Evolutionary conservation across 1,284 basidiomycete genomes (phyloP), one percentile per base, ranked within the genome.

Genomic region (Tylopilus sp.): DNA sequence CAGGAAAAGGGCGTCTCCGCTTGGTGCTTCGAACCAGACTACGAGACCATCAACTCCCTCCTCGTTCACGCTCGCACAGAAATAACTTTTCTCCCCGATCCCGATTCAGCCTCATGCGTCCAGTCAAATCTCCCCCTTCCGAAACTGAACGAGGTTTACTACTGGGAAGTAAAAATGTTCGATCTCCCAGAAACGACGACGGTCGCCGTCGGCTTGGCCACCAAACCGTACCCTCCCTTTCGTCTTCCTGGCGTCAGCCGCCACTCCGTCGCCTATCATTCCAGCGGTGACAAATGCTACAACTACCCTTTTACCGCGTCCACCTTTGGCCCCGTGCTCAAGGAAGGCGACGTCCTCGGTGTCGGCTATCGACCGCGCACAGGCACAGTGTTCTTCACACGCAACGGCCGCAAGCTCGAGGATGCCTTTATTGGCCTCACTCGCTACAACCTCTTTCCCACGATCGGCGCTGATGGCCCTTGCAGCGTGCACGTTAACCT

Each of bases 91-190:
- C 83, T 97, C 48, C 86, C 93, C 25, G 95, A 97, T 68, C 94
- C 94, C 8, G 86, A 89, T 16, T 92, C 91, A 16, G 89, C 91
- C 2, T 93, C 93, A 19, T 91, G 82, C 49, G 94, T 97, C 6
- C 92, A 97, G 72, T 94, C 92, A 44, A 97, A 97, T 66, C 76
- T 97, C 7, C 94, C 94, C 0, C 73, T 97, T 5, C 94, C 94
- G 12, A 96, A 96, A 65, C 76, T 97, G 45, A 97, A 97, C 71
- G 94, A 97, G 67, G 92, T 96, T 12, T 97, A 97, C 68, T 97
- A 97, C 67, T 97, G 91, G 89, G 94, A 97, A 66, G 89, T 93
- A 55, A 97, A 97, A 74, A 89, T 97, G 86, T 97, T 93, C 66
- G 94, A 97, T 69, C 86, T 96, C 52, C 91, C 92, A 6, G 75